Base-by-base conservation (phyloP, 1,139 yeast species). In the Candida freyschussii region DNA sequence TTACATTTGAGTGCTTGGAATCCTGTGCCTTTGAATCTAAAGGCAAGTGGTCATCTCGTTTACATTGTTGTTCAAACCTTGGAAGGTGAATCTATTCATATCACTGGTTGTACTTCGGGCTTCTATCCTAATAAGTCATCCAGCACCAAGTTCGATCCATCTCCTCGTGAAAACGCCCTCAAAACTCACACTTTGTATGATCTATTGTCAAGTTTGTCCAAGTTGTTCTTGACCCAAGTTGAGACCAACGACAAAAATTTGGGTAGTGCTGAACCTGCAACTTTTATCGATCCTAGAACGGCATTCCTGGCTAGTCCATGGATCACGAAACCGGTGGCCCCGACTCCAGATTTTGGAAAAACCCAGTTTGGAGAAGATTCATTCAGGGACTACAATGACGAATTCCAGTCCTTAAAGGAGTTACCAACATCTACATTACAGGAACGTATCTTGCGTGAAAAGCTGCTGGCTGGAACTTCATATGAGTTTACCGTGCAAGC, bases 341-440 rank as follows among this genome's bases (percentile, higher is more conserved):
- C 56, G 32, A 43, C 52, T 13, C 75, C 91, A 4, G 94, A 84
- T 50, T 49, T 70, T 27, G 77, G 83, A 13, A 69, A 80, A 50
- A 62, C 75, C 29, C 93, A 81, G 60, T 63, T 71, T 30, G 69
- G 71, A n/a, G 70, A 74, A 15, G 78, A 67, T 33, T 53, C 64
- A 32, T 69, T 65, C 38, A 75, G 79, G 48, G 96, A 87, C 49
- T 89, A 95, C 87, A 87, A 87, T 55, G 95, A 83, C 45, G 96
- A 91, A 48, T 76, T 79, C 50, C 97, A 91, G 62, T 68, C 85
- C 6, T 69, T 86, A 31, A 73, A 78, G 43, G 96, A 86, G 47
- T 66, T 86, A 42, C 77, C 85, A 17, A 66, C 65, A 28, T 52
- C 63, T 4, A 59, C 71, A 18, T 58, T 85, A 37, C 75, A 75